Evolutionary conservation across 2,329 filamentous ascomycete genomes (phyloP), one percentile per base, ranked within the genome.

Genomic region (Aspergillus brunneoviolaceus): DNA sequence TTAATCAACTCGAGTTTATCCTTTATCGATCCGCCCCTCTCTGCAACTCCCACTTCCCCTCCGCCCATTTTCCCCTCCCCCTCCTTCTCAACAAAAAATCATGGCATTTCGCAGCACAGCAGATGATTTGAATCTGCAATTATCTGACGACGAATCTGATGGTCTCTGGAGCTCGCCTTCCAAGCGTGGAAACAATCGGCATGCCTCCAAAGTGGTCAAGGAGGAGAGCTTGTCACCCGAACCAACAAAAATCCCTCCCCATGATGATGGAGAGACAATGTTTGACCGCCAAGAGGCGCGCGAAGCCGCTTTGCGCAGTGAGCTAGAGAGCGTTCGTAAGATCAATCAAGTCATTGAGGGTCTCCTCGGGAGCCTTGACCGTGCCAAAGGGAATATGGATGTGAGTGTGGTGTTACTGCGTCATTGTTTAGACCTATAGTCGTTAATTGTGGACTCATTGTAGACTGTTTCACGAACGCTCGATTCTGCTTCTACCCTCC

Each of bases 391-490:
- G 19, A 82, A 82, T 60, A 81, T 82, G 79, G 77, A 79, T 71
- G 80, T 81, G 73, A 55, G 72, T 65, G 27, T 35, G 27, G 19
- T 9, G 23, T 9, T 16, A 31, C 21, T 29, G 14, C 39, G n/a
- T 16, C 33, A 35, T 51, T 16, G 12, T 4, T 23, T 31, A 47
- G 21, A 19, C 14, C 33, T n/a, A 12, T 31, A 49, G 53, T 49
- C 19, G 25, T 47, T 57, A 49, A 62, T 14, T 31, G 6, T 27
- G 45, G 11, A 35, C 35, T 39, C 7, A 39, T 2, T n/a, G 9
- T 61, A 91, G 90, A 96, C 89, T 25, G 93, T 98, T 39, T 89
- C 89, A 57, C 85, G 85, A 63, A 97, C 95, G 3, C 92, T 98
- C 48, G 85, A 85, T 66, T 94, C 93, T 58, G 92, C 95, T 3